These are phyloP conservation scores for Citrus maxima DNA, from an alignment of 345 rosid species.

Conservation along the genomic window DNA sequence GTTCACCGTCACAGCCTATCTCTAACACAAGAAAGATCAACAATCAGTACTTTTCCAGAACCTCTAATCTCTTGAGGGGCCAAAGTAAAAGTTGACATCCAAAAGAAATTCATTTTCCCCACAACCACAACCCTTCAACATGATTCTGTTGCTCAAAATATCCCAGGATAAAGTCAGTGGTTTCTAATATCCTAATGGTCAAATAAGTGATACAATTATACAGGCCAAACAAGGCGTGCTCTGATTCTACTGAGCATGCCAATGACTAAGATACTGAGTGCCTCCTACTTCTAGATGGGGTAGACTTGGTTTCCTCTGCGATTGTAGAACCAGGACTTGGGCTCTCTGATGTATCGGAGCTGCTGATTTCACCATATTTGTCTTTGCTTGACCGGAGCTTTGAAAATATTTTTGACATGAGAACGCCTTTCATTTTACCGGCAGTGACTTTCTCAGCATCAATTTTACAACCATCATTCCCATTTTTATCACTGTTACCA, in stretches of 20 bases:
- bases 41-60: not conserved
- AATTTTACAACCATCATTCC: conserved; percentile 23
- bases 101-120: conserved; percentile 17
- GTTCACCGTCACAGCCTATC: not conserved
- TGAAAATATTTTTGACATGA: conserved; percentile 50
- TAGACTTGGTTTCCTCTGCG: conserved; percentile 70
- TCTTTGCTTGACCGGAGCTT: conserved; percentile 67
- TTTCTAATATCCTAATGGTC: conserved; percentile 30
- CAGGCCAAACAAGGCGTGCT: conserved; percentile 18
- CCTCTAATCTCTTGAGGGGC: conserved; percentile 13
- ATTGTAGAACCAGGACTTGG: conserved; percentile 50
- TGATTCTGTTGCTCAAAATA: conserved; percentile 13
- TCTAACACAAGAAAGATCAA: not conserved
- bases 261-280: conserved; percentile 41
- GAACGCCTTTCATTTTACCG: conserved; percentile 53
- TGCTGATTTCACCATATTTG: conserved; percentile 54
- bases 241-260: not conserved
- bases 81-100: conserved; percentile 4
- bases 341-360: conserved; percentile 68
- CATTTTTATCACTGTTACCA: conserved; percentile 19
- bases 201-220: conserved; percentile 24
- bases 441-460: conserved; percentile 37
- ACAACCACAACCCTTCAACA: conserved; percentile 6
- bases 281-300: conserved; percentile 72
- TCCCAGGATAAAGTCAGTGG: conserved; percentile 15